These are phyloP conservation scores for Globisporangium viniferum DNA, from an alignment of 352 stramenopile genomes.

Conservation along the genomic window DNA sequence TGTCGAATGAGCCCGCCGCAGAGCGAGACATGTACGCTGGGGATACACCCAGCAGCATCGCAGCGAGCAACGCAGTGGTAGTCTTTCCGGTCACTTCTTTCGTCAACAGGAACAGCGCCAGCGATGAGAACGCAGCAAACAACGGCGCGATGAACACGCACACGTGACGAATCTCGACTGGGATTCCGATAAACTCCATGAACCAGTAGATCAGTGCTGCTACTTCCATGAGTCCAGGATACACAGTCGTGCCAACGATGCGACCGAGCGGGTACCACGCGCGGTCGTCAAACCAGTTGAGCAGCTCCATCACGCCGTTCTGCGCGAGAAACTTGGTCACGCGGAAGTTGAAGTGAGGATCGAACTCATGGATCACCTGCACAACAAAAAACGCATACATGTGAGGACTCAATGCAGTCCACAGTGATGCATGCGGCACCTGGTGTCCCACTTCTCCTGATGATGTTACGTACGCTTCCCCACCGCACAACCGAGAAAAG, in stretches of 20 bases:
- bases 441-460: no score
- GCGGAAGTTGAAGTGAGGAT: constrained; percentile 99
- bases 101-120: constrained; percentile 89
- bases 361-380: constrained; percentile 91
- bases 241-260: constrained; percentile 91
- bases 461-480: constrained; percentile 62
- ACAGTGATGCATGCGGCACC: not conserved
- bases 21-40: constrained; percentile 97
- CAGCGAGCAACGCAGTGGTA: constrained; percentile 81
- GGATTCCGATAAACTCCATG: constrained; percentile 49
- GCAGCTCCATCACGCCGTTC: constrained; percentile 91
- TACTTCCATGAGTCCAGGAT: constrained; percentile 90
- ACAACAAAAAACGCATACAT: not conserved
- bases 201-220: constrained; percentile 79
- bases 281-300: constrained; percentile 98
- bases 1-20: constrained; percentile 97
- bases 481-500: constrained; percentile 91
- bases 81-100: constrained; percentile 62
- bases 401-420: not conserved
- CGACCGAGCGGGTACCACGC: constrained; percentile 93
- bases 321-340: constrained; percentile 95
- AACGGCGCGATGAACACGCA: constrained; percentile 89
- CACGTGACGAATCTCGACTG: constrained; percentile 81
- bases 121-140: constrained; percentile 81
- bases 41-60: constrained; percentile 93